A percentile compares a stretch with the other conserved stretches of the same genome.
phyloP scores from a whole-genome alignment of 2,329 filamentous ascomycete genomes.

The Microthyrium microscopicum region DNA sequence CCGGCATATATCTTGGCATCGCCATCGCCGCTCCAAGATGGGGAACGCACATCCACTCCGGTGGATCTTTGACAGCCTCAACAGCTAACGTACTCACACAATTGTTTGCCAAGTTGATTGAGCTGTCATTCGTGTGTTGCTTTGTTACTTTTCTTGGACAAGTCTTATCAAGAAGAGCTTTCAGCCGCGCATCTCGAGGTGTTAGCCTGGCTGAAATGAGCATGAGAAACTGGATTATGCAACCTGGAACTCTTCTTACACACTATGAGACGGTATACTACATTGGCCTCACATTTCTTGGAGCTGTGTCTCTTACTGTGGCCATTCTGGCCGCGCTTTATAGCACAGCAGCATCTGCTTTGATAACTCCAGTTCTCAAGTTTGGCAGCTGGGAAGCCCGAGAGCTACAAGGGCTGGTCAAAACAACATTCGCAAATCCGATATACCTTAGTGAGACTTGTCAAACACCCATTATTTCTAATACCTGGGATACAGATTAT shows the following conservation, averaged over 20 bases:
- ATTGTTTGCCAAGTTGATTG: slow-evolving; percentile 58
- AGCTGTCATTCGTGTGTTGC: slow-evolving; percentile 61
- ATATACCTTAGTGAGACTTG: slow-evolving; percentile 40
- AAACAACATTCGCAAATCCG: slow-evolving; percentile 46
- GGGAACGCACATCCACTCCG: slow-evolving; percentile 37
- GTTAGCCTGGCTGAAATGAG: slow-evolving; percentile 61
- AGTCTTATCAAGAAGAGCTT: slow-evolving; percentile 51
- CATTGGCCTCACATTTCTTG: slow-evolving; percentile 46
- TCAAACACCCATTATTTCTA: slow-evolving; percentile 38
- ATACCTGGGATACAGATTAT: slow-evolving; percentile 21
- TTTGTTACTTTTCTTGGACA: slow-evolving; percentile 63
- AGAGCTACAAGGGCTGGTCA: slow-evolving; percentile 39
- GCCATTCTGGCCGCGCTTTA: slow-evolving; percentile 55
- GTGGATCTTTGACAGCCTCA: slow-evolving; percentile 37
- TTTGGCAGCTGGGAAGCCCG: slow-evolving; percentile 35
- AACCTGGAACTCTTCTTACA: slow-evolving; percentile 53
- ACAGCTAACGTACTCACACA: slow-evolving; percentile 53
- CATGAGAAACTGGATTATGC: slow-evolving; percentile 53
- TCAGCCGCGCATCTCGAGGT: slow-evolving; percentile 39
- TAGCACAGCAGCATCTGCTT: slow-evolving; percentile 57
- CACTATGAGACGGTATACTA: slow-evolving; percentile 50
- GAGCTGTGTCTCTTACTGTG: slow-evolving; percentile 45
- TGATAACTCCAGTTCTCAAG: slow-evolving; percentile 57
- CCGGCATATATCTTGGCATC: slow-evolving; percentile 48
- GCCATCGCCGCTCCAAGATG: slow-evolving; percentile 47